Conservation (phyloP, 202 grass and related monocot genomes). For the Panicum virgatum region DNA sequence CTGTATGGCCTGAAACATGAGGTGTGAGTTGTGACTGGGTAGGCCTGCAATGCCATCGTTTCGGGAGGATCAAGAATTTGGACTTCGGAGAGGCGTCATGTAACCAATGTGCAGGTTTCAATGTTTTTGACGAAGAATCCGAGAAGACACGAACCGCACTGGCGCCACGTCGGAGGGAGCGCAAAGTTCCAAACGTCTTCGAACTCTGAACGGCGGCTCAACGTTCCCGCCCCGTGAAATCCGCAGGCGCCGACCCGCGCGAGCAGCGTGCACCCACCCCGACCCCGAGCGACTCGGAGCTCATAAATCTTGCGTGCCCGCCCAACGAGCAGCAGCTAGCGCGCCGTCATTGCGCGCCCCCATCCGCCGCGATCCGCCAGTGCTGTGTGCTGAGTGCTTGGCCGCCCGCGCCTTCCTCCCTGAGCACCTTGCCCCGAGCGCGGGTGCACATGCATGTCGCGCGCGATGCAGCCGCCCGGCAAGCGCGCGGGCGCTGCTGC, state of each 20-base stretch:
- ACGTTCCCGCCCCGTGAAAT: constrained; percentile 26
- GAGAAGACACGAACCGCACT: not conserved
- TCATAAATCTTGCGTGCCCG: constrained; percentile 63
- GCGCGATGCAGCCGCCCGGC: constrained; percentile 33
- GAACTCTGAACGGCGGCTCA: not conserved
- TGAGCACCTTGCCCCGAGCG: not conserved
- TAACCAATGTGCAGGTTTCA: not conserved
- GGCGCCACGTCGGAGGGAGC: not conserved
- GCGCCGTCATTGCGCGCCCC: not conserved
- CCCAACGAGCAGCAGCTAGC: not conserved
- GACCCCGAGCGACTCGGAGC: constrained; percentile 32
- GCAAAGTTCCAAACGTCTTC: not conserved
- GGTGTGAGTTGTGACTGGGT: not conserved
- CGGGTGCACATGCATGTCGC: constrained; percentile 14
- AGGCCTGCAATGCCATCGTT: not conserved
- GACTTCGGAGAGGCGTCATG: not conserved
- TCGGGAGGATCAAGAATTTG: not conserved
- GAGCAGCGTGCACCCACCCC: constrained; percentile 28
- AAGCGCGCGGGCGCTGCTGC: constrained; percentile 14
- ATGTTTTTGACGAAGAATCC: not conserved
- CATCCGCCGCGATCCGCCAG: not conserved
- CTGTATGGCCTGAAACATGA: not conserved
- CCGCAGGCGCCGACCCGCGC: constrained; percentile 19
- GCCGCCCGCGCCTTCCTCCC: not conserved
- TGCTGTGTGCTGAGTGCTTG: too few species aligned